phyloP scores from a whole-genome alignment of 2,329 filamentous ascomycete species.

The Diaporthe capsici region DNA sequence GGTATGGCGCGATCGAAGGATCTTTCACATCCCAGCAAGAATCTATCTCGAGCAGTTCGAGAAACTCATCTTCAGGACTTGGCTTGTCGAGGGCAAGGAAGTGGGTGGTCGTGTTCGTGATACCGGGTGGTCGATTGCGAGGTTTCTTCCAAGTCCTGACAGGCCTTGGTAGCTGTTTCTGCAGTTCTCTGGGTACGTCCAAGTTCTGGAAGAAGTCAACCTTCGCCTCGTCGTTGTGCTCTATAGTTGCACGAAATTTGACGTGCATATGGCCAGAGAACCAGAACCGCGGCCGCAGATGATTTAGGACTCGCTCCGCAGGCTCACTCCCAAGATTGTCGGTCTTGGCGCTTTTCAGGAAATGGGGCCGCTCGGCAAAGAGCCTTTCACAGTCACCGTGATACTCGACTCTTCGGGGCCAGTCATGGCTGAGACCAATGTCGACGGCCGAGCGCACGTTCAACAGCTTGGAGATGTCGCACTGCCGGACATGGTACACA shows the following conservation, averaged over 20 bases:
- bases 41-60: conserved; percentile 14
- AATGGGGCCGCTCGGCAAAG: conserved; percentile 20
- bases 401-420: conserved; percentile 22
- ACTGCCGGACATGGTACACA: conserved; percentile 7
- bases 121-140: background rate
- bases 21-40: background rate
- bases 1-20: background rate
- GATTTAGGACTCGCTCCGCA: conserved; percentile 12
- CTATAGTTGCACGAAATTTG: background rate
- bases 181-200: background rate
- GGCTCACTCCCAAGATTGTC: conserved; percentile 17
- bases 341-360: conserved; percentile 1
- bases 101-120: conserved; percentile 17
- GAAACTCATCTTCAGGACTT: conserved; percentile 3
- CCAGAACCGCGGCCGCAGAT: conserved; percentile 12
- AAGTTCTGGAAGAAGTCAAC: conserved; percentile 8
- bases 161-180: conserved; percentile 6
- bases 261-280: conserved; percentile 22
- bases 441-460: conserved; percentile 14
- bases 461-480: conserved; percentile 23
- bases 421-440: conserved; percentile 25
- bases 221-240: background rate
- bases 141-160: conserved; percentile 12
- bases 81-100: conserved; percentile 21
- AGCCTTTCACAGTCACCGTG: background rate